phyloP scores from a whole-genome alignment of 2,329 filamentous ascomycete genomes.

The Epichloe elymi region DNA sequence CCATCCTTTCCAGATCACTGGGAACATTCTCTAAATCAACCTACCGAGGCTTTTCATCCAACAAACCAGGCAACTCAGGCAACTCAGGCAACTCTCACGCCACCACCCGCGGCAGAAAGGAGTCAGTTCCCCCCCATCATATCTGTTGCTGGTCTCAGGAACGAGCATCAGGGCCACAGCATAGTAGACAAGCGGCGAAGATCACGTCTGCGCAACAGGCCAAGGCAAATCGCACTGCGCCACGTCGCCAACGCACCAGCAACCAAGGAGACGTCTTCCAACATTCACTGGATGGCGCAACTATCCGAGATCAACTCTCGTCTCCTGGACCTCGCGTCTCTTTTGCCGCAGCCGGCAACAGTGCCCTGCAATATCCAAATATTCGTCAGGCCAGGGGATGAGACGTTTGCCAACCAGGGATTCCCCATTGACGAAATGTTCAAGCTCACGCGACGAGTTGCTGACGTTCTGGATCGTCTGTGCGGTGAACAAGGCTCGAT shows the following conservation, averaged over 20 bases:
- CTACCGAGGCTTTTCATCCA: conserved; percentile 5
- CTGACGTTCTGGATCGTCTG: conserved; percentile 21
- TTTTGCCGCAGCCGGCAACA: conserved; percentile 18
- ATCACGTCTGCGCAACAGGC: conserved; percentile 14
- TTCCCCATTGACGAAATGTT: conserved; percentile 30
- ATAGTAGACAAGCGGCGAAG: conserved; percentile 13
- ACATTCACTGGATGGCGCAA: conserved; percentile 25
- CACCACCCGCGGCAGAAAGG: background rate
- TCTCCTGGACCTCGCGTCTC: conserved; percentile 24
- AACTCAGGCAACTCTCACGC: background rate
- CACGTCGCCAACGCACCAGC: conserved; percentile 11
- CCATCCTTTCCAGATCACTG: conserved; percentile 13
- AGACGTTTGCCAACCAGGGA: conserved; percentile 11
- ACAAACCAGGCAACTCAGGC: background rate
- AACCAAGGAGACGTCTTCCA: conserved; percentile 10
- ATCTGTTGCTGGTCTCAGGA: background rate
- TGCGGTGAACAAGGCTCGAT: conserved; percentile 5
- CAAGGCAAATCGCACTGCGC: conserved; percentile 20
- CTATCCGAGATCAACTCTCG: conserved; percentile 25
- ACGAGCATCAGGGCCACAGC: background rate
- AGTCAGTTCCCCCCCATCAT: background rate
- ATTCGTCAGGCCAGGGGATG: conserved; percentile 6
- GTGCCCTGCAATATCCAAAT: conserved; percentile 9
- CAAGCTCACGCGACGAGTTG: conserved; percentile 23
- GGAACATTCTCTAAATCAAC: conserved; percentile 9